Conservation (phyloP, 2,329 filamentous ascomycete genomes). For the Colletotrichum sublineola region DNA sequence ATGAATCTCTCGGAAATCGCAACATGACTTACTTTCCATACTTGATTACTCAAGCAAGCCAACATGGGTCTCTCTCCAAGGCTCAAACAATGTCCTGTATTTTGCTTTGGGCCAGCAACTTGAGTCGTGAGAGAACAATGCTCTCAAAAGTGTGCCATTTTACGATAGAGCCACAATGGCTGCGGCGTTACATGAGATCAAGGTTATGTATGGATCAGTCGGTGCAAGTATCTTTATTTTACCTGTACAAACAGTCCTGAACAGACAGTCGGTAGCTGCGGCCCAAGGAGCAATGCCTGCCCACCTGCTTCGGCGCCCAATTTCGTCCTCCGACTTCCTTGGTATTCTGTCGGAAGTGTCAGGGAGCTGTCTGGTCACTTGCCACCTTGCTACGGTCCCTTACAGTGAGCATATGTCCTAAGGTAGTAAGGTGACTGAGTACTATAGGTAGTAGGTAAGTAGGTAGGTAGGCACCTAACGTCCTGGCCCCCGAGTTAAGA, state of each 20-base stretch:
- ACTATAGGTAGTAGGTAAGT: no score
- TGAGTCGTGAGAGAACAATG: neutral
- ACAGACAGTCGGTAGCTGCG: neutral
- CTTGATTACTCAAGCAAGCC: neutral
- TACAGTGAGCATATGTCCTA: neutral
- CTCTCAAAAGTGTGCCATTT: neutral
- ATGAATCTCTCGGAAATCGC: conserved; percentile 3
- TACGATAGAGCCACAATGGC: conserved; percentile 8
- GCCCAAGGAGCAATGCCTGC: conserved; percentile 19
- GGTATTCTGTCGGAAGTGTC: conserved; percentile 18
- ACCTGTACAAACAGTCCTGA: no score
- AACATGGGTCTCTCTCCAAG: neutral
- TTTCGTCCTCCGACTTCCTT: neutral
- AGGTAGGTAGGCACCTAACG: neutral
- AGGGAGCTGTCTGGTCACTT: conserved; percentile 4
- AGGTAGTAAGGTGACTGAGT: neutral
- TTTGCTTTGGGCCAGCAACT: neutral
- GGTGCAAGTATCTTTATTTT: neutral
- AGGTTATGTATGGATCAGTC: conserved; percentile 12
- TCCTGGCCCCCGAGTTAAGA: neutral
- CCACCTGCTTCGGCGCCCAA: conserved; percentile 19
- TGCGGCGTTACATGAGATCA: conserved; percentile 25
- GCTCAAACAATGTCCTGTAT: neutral
- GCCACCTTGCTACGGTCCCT: neutral
- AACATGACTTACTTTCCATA: neutral